Base-by-base conservation (phyloP, 768 basidiomycete genomes). In the Panaeolus papilionaceus region DNA sequence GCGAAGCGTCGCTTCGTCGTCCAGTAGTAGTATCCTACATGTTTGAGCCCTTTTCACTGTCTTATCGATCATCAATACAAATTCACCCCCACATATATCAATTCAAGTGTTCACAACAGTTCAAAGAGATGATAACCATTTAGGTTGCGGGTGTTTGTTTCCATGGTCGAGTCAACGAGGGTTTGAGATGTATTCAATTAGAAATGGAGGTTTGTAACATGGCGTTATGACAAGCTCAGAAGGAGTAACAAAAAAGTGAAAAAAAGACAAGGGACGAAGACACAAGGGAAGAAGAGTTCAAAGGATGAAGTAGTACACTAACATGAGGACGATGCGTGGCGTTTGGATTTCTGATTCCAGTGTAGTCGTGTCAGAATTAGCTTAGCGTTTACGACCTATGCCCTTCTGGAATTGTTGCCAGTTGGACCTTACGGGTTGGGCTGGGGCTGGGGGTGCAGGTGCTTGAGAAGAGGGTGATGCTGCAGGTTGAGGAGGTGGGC, bases 371-470 rank as follows among this genome's bases (percentile, higher is more conserved):
- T 4, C 40, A 10, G 40, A 10, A 42, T 58, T 37, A 12, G 14
- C 14, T 58, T 33, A 58, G 16, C 54, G 75, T 64, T 73, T 78
- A 45, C 75, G 69, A 66, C 78, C 73, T 18, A 75, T 78, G 49
- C 79, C 78, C 66, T 83, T 83, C 67, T 85, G 83, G 67, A 86
- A 89, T 65, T 88, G 84, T 75, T 89, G 87, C 89, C 89, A 89
- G 45, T 83, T 85, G 26, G 84, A 82, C 61, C 80, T 80, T 18
- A 75, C 70, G 16, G 81, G 80, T 61, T 79, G 79, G 12, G 78
- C 14, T 67, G 72, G 64, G 61, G 74, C 67, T 23, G 77, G 69
- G 10, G 74, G 70, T 39, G 71, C 71, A 2, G 75, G 73, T 18
- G 71, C 61, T 62, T 70, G 47, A 20, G 71, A n/a, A 38, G 72